A percentile compares a stretch with the other conserved stretches of the same genome.
phyloP scores from a whole-genome alignment of 345 rosid species.

The Camelina laxa region DNA sequence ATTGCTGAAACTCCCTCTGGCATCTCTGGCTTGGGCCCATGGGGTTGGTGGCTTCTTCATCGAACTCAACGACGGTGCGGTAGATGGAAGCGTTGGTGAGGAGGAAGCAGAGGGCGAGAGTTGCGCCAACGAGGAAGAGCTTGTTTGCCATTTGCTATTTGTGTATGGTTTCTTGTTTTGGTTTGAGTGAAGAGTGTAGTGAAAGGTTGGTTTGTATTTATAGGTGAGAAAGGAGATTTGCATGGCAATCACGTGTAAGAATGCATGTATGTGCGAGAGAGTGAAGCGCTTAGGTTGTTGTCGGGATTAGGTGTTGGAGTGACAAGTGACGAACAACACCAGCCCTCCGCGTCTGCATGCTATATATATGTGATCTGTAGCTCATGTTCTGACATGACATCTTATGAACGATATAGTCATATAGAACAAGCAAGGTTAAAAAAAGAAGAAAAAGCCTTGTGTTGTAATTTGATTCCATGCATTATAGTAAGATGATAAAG shows the following conservation, averaged over 20 bases:
- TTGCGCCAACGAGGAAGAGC: slow-evolving; percentile 15
- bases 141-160: slow-evolving; percentile 23
- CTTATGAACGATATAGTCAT: too few relatives aligned
- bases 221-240: background rate
- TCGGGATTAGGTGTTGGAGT: slow-evolving; percentile 35
- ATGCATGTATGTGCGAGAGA: background rate
- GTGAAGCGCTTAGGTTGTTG: background rate
- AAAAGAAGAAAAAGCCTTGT: too few relatives aligned
- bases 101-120: slow-evolving; percentile 33
- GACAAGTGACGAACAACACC: too few relatives aligned
- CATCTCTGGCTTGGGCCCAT: slow-evolving; percentile 1
- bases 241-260: slow-evolving; percentile 28
- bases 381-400: too few relatives aligned
- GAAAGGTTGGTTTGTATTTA: background rate
- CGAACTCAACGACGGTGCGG: slow-evolving; percentile 32
- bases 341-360: too few relatives aligned
- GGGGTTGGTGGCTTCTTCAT: slow-evolving; percentile 4
- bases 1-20: slow-evolving; percentile 10
- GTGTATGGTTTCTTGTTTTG: background rate
- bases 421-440: too few relatives aligned
- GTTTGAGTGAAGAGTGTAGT: slow-evolving; percentile 6
- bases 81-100: slow-evolving; percentile 35
- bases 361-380: too few relatives aligned
- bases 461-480: too few relatives aligned
- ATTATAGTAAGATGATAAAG: too few relatives aligned